Evolutionary conservation across 805 yeast species (phyloP).

Genomic region (Metschnikowia picachoensis): DNA sequence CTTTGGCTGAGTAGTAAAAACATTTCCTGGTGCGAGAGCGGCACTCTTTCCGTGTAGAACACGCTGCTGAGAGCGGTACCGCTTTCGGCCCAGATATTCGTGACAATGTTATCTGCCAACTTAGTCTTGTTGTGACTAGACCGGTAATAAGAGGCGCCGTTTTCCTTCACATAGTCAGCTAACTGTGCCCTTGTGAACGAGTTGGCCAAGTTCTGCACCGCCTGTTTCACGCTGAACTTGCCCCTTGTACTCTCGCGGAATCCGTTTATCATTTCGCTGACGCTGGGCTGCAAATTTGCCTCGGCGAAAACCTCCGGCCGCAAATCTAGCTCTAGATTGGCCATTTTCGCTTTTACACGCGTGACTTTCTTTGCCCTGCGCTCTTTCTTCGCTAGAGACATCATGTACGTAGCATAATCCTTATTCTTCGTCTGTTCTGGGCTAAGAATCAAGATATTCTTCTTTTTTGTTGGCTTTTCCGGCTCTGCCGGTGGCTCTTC

Average conservation of each 20-base stretch:
- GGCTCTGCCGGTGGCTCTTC: neutral
- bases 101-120: conserved; percentile 27
- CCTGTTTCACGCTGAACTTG: conserved; percentile 5
- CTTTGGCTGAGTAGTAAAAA: conserved; percentile 38
- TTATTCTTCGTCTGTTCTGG: conserved; percentile 18
- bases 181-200: conserved; percentile 17
- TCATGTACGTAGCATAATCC: conserved; percentile 6
- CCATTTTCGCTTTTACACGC: neutral
- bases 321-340: neutral
- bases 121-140: conserved; percentile 13
- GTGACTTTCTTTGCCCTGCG: neutral
- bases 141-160: conserved; percentile 1
- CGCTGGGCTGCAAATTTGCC: neutral
- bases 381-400: neutral
- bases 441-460: conserved; percentile 14
- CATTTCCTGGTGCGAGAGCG: conserved; percentile 35
- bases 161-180: conserved; percentile 6
- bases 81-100: conserved; percentile 32
- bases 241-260: conserved; percentile 1
- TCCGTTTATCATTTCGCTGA: conserved; percentile 3
- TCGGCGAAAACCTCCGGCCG: neutral
- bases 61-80: conserved; percentile 24
- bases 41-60: conserved; percentile 29
- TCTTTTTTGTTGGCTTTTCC: conserved; percentile 1
- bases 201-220: conserved; percentile 4